Evolutionary conservation across 2,329 filamentous ascomycete species (phyloP).

Genomic region (Hymenoscyphus scutula): DNA sequence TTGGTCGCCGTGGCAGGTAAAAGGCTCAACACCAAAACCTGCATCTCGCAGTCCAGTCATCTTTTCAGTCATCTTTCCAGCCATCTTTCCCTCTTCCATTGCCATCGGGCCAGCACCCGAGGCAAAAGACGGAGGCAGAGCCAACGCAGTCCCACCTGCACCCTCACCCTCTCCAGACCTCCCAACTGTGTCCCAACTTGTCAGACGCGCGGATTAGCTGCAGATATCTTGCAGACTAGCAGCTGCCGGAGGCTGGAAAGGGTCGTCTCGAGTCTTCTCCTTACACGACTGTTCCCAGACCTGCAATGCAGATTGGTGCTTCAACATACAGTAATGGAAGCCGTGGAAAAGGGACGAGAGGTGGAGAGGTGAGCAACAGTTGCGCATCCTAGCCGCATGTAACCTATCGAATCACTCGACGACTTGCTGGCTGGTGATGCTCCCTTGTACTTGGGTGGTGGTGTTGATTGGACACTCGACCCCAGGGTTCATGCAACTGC

Average conservation of each 20-base stretch:
- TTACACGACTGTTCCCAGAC: background rate
- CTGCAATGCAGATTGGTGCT: conserved; percentile 4
- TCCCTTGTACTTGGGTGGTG: background rate
- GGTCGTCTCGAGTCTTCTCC: conserved; percentile 3
- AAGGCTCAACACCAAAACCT: background rate
- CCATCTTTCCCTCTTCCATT: no score
- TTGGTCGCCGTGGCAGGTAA: background rate
- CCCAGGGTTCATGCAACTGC: conserved; percentile 13
- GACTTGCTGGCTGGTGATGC: background rate
- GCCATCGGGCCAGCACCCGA: background rate
- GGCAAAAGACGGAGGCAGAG: background rate
- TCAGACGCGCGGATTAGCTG: conserved; percentile 3
- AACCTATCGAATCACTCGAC: background rate
- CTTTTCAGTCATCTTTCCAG: background rate
- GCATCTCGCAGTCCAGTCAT: background rate
- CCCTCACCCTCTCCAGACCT: background rate
- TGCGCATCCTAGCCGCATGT: background rate
- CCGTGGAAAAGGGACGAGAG: background rate
- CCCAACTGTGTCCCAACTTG: background rate
- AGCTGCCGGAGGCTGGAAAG: conserved; percentile 2
- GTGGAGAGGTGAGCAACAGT: background rate
- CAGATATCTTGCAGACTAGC: background rate
- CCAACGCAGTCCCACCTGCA: background rate
- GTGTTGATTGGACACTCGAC: conserved; percentile 9
- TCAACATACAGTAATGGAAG: background rate